Conservation (phyloP, 768 basidiomycete genomes). For the Lanmaoa rubissima region DNA sequence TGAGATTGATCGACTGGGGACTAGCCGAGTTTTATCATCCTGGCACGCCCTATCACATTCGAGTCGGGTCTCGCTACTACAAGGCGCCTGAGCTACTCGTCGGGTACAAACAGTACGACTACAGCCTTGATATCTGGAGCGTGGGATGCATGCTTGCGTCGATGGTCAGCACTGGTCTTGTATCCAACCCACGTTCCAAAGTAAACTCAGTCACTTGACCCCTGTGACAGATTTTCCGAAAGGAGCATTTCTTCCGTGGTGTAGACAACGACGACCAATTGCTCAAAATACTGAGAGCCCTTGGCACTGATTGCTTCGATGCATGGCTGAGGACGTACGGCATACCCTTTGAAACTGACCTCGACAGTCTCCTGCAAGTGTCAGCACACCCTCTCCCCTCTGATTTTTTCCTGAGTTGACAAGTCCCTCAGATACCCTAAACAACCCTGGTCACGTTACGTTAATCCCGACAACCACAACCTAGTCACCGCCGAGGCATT, state of each 20-base stretch:
- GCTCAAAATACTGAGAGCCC: conserved; percentile 63
- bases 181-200: not conserved
- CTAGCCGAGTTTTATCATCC: conserved; percentile 77
- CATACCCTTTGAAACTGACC: conserved; percentile 64
- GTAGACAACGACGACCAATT: conserved; percentile 73
- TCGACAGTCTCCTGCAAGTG: conserved; percentile 54
- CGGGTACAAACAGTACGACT: conserved; percentile 71
- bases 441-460: conserved; percentile 64
- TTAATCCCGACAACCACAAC: conserved; percentile 55
- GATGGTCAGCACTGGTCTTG: conserved; percentile 48
- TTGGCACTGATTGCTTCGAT: conserved; percentile 68
- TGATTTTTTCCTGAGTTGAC: not conserved
- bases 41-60: conserved; percentile 66
- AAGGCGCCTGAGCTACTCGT: conserved; percentile 73
- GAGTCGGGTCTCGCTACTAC: conserved; percentile 71
- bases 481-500: conserved; percentile 61
- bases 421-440: conserved; percentile 46
- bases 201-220: not conserved
- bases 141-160: conserved; percentile 73
- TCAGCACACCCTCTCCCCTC: conserved; percentile 23
- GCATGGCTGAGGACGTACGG: conserved; percentile 57
- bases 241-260: conserved; percentile 75
- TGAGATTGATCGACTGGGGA: conserved; percentile 72
- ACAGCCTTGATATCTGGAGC: conserved; percentile 72
- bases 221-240: conserved; percentile 57